Base-by-base conservation (phyloP, 2,329 filamentous ascomycete species). In the Beauveria scarabaeidicola region DNA sequence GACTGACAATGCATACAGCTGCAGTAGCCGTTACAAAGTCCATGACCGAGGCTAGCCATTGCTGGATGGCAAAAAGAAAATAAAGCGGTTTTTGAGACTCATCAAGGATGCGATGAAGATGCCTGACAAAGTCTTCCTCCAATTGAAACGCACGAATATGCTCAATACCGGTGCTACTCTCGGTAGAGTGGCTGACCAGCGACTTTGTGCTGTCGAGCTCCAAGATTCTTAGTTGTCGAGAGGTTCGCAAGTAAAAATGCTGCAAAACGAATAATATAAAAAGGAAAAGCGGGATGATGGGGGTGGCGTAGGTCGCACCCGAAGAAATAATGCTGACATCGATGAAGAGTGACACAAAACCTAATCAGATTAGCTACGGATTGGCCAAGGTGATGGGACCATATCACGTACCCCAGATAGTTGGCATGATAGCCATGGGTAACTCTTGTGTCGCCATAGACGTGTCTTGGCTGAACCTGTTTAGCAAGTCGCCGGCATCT, bases 71-170 rank as follows among this genome's bases (percentile, higher is more conserved):
- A 56, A 74, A 78, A 7, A 84, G 70, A 1, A 82, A 72, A 63
- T 85, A 85, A 53, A 78, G 79, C 0, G 82, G 81, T 29, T 74
- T 69, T 63, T 84, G 81, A 0, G 80, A 80, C 7, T 69, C 66
- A 61, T 84, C 77, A 1, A 85, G 68, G 0, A 81, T 70, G 3
- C 64, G 61, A n/a, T 75, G 67, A 57, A 79, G 81, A 60, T 74
- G 74, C 25, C 73, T 63, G 32, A 74, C 69, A 56, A 77, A 74
- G 5, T 69, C 66, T 2, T 69, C 65, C 44, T 78, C 70, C 81
- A 81, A 84, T 3, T 76, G 75, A 59, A 82, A 82, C 1, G 81
- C 79, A 17, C 81, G 74, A 47, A 82, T 77, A 0, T 78, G 80
- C 0, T 71, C 63, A 1, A 81, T 61, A 0, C 79, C 79, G 11